A percentile compares a stretch with the other conserved stretches of the same genome.
These are phyloP conservation scores for Apiotrichum veenhuisii DNA, from an alignment of 1,284 basidiomycete genomes.

Conservation along the genomic window DNA sequence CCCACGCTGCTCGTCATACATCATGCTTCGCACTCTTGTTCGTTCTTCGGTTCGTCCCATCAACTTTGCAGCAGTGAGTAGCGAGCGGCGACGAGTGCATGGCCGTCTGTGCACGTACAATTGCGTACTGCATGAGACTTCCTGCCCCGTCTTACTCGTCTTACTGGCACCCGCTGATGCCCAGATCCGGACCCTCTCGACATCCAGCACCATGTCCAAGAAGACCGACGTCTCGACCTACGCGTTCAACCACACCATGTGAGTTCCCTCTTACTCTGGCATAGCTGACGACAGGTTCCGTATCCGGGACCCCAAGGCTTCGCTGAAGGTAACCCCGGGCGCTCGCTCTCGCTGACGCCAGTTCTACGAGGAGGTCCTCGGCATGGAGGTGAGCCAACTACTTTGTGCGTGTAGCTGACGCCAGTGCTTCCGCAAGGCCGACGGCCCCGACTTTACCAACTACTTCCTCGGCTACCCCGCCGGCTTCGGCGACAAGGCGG, in stretches of 20 bases:
- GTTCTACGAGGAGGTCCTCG: conserved; percentile 74
- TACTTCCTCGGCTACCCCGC: conserved; percentile 46
- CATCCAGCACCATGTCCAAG: conserved; percentile 31
- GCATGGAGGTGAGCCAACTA: conserved; percentile 67
- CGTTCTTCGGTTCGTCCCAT: too few species aligned
- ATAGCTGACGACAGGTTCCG: conserved; percentile 63
- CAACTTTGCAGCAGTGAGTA: too few species aligned
- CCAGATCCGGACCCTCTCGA: background rate
- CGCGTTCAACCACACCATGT: conserved; percentile 70
- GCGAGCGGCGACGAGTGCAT: too few species aligned
- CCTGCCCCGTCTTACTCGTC: too few species aligned
- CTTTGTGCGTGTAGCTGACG: too few species aligned
- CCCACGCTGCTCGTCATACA: too few species aligned
- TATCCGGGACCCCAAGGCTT: conserved; percentile 79
- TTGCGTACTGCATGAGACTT: too few species aligned
- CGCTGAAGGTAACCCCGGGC: conserved; percentile 36
- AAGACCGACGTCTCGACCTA: conserved; percentile 35
- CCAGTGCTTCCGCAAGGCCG: conserved; percentile 38
- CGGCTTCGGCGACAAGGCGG: conserved; percentile 36
- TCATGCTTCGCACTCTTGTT: too few species aligned
- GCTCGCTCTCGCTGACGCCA: conserved; percentile 11
- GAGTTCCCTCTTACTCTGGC: background rate
- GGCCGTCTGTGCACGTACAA: too few species aligned
- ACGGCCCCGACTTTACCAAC: conserved; percentile 49
- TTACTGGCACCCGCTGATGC: background rate